phyloP scores from a whole-genome alignment of 495 filamentous ascomycete genomes.

The Rostrohypoxylon terebratum region DNA sequence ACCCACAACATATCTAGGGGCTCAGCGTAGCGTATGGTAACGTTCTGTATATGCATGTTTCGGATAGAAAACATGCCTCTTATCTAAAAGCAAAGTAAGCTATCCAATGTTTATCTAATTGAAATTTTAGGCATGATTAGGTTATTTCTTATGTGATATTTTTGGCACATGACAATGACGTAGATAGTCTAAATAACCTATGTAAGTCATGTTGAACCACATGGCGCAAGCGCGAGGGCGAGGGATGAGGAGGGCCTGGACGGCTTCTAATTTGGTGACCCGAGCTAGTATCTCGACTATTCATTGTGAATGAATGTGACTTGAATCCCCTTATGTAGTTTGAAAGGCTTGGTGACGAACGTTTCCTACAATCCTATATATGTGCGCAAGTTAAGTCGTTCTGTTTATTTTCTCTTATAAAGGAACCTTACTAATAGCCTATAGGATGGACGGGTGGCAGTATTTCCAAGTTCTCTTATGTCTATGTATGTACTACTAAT shows the following conservation, averaged over 20 bases:
- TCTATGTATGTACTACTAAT: too few relatives aligned
- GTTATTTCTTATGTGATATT: background rate
- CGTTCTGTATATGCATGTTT: conserved; percentile 34
- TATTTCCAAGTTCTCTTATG: too few relatives aligned
- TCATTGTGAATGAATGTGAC: too few relatives aligned
- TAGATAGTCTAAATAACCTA: background rate
- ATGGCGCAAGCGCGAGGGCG: conserved; percentile 2
- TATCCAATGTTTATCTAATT: background rate
- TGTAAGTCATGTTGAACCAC: background rate
- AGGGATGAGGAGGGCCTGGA: conserved; percentile 22
- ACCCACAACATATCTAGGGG: conserved; percentile 19
- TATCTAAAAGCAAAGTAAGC: conserved; percentile 3
- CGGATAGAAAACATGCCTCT: conserved; percentile 23
- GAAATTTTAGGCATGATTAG: background rate
- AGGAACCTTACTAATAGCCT: background rate
- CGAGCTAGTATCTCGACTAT: conserved; percentile 10
- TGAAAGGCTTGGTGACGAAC: background rate
- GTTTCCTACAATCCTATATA: background rate
- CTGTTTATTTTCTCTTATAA: background rate
- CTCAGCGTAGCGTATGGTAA: conserved; percentile 11
- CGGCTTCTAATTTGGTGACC: conserved; percentile 18
- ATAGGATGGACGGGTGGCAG: background rate
- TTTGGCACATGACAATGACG: conserved; percentile 45
- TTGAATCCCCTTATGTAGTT: background rate
- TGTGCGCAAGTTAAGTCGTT: too few relatives aligned